Evolutionary conservation across 2,329 filamentous ascomycete genomes (phyloP), one percentile per base, ranked within the genome.

Genomic region (Fusarium albidum): DNA sequence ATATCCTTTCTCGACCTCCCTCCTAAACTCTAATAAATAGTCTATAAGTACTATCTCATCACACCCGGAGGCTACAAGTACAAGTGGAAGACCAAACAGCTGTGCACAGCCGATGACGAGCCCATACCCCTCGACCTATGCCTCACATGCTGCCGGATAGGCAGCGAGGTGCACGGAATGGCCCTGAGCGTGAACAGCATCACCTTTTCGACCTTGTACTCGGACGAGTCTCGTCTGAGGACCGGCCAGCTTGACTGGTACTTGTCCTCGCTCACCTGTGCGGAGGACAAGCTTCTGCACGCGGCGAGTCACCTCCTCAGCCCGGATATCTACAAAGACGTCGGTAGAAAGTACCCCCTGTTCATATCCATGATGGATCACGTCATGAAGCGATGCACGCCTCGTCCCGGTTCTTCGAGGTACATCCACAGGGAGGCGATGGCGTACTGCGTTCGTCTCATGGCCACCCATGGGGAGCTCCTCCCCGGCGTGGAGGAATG

Each of bases 11-110:
- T n/a, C n/a, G n/a, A n/a, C n/a, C n/a, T n/a, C n/a, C n/a, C n/a
- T n/a, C n/a, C n/a, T n/a, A n/a, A n/a, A n/a, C n/a, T n/a, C n/a
- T n/a, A n/a, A n/a, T n/a, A n/a, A n/a, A n/a, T n/a, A n/a, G n/a
- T n/a, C n/a, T n/a, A n/a, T n/a, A n/a, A n/a, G n/a, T n/a, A n/a
- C n/a, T n/a, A n/a, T n/a, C n/a, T n/a, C n/a, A n/a, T n/a, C n/a
- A n/a, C n/a, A n/a, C 11, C 39, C 8, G 38, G 27, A 10, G 55
- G 55, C 9, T 57, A 53, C 21, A n/a, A n/a, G 8, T 46, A 40
- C 13, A 29, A 49, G 3, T 5, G 21, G 3, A 25, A 39, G 3
- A 26, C 39, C 3, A n/a, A 31, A 6, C 46, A 50, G 11, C 50
- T 57, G 9, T 14, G 18, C 4, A 13, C 26, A 3, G 37, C 15